Percentiles rank a stretch among this genome's conserved stretches.
These are phyloP conservation scores for Monosporozyma servazzii DNA, from an alignment of 805 yeast species.

Conservation along the genomic window DNA sequence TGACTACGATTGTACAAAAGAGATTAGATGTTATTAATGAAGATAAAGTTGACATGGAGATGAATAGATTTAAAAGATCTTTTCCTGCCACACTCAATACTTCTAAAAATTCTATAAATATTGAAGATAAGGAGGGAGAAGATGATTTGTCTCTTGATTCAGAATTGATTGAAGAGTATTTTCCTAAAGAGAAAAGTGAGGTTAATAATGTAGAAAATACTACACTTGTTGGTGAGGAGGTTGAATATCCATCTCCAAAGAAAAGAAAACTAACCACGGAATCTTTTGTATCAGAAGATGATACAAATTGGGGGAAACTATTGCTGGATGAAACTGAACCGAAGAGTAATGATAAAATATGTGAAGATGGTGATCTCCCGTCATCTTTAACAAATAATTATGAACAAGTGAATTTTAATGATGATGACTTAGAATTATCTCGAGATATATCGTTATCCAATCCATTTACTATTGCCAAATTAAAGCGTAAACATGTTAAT, in stretches of 20 bases:
- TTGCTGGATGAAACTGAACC: not conserved
- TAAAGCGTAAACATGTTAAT: slow-evolving; percentile 2
- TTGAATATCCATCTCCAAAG: not conserved
- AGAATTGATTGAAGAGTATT: not conserved
- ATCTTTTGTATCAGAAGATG: slow-evolving; percentile 12
- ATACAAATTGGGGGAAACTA: not conserved
- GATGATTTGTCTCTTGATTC: not conserved
- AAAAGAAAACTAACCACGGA: slow-evolving; percentile 6
- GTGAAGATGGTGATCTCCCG: slow-evolving; percentile 2
- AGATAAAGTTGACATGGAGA: not conserved
- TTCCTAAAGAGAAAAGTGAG: not conserved
- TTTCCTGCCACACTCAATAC: not conserved
- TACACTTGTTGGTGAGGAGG: not conserved
- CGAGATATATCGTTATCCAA: slow-evolving; percentile 15
- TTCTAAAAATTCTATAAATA: not conserved
- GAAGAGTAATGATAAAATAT: not conserved
- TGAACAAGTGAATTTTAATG: not conserved
- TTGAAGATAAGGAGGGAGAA: not conserved
- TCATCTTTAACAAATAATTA: slow-evolving; percentile 11
- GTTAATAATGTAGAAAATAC: not conserved
- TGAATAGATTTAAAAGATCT: not conserved
- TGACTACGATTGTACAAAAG: not conserved
- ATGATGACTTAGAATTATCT: slow-evolving; percentile 17
- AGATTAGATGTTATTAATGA: not conserved
- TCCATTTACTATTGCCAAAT: slow-evolving; percentile 15